Evolutionary conservation across 768 basidiomycete genomes (phyloP).

Genomic region (Lentinula edodes): DNA sequence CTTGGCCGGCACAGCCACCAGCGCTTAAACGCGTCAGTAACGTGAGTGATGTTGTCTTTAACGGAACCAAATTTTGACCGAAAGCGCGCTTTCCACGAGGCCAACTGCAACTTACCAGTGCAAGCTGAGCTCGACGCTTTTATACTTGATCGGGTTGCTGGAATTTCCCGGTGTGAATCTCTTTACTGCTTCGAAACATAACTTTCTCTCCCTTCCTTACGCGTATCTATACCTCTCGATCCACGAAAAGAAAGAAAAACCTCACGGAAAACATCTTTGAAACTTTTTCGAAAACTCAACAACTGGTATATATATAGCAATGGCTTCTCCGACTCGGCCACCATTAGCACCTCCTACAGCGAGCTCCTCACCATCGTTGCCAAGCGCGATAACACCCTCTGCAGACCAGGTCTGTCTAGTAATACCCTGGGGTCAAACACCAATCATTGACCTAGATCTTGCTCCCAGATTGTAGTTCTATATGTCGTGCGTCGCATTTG

Average conservation of each 20-base stretch:
- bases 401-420: conserved; percentile 59
- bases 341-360: conserved; percentile 41
- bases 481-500: conserved; percentile 55
- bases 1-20: background rate
- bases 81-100: background rate
- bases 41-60: background rate
- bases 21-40: background rate
- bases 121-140: background rate
- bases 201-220: background rate
- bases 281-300: background rate
- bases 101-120: background rate
- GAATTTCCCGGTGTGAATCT: no score
- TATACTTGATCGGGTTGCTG: background rate
- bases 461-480: conserved; percentile 58
- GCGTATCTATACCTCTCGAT: background rate
- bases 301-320: conserved; percentile 3
- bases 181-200: background rate
- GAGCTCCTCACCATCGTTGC: conserved; percentile 25
- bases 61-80: background rate
- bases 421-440: conserved; percentile 15
- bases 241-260: background rate
- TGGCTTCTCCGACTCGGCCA: conserved; percentile 27
- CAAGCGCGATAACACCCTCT: conserved; percentile 51
- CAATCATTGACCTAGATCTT: background rate
- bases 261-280: conserved; percentile 7